phyloP scores from a whole-genome alignment of 345 rosid genomes.

The Populus davidiana region DNA sequence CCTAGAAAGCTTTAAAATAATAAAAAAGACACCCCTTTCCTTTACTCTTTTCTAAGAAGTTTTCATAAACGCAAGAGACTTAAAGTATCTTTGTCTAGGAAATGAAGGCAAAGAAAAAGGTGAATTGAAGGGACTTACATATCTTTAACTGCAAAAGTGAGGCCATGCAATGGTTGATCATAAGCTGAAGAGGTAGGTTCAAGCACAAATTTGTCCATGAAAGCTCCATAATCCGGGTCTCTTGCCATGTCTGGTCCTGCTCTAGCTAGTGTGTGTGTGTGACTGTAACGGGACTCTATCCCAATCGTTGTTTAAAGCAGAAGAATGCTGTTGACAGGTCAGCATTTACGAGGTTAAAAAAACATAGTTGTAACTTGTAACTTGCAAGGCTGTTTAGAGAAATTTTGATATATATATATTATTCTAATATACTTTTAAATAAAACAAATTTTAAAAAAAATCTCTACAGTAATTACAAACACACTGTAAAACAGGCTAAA shows the following conservation, averaged over 20 bases:
- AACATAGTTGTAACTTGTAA: too few species aligned
- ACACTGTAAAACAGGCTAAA: too few species aligned
- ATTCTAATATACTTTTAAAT: too few species aligned
- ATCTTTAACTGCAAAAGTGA: conserved; percentile 87
- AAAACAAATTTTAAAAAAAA: too few species aligned
- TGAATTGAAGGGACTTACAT: conserved; percentile 42
- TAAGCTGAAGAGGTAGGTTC: conserved; percentile 46
- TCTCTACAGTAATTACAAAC: too few species aligned
- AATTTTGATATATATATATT: too few species aligned
- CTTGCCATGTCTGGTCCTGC: conserved; percentile 38
- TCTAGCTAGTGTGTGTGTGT: neutral
- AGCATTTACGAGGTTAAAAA: too few species aligned
- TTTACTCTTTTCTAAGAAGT: too few species aligned
- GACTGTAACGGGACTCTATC: neutral
- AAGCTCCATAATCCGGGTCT: conserved; percentile 66
- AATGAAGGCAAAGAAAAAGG: neutral
- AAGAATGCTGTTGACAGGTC: neutral
- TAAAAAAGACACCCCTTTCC: neutral
- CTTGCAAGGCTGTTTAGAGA: too few species aligned
- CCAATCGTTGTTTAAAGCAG: neutral
- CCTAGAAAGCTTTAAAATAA: neutral
- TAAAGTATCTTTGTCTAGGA: too few species aligned
- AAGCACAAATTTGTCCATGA: conserved; percentile 65
- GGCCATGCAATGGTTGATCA: conserved; percentile 51
- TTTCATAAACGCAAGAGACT: neutral